A percentile compares a stretch with the other conserved stretches of the same genome.
These are phyloP conservation scores for Tylopilus vinaceipallidus DNA, from an alignment of 768 basidiomycete genomes.

Conservation along the genomic window DNA sequence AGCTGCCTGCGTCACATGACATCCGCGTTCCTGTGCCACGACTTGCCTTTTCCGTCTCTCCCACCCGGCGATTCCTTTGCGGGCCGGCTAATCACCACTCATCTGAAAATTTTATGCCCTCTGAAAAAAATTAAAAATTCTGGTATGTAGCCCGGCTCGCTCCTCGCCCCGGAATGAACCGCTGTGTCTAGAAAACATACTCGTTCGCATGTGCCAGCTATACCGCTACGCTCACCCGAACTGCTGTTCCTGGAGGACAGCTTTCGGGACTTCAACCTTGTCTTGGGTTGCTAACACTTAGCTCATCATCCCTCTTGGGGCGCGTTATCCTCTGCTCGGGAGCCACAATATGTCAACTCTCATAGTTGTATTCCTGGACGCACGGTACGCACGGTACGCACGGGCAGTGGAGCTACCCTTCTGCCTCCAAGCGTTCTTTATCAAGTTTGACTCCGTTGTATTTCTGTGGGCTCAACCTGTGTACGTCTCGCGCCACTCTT, in stretches of 20 bases:
- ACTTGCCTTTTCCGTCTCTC: slow-evolving; percentile 15
- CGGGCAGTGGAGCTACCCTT: background rate
- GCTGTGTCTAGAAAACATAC: background rate
- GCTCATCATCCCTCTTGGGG: slow-evolving; percentile 15
- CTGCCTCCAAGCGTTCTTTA: slow-evolving; percentile 5
- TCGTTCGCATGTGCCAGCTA: background rate
- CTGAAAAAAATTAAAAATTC: slow-evolving; percentile 10
- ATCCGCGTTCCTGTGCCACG: slow-evolving; percentile 4
- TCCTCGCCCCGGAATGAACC: slow-evolving; percentile 1
- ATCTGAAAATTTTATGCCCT: background rate
- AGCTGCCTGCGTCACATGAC: slow-evolving; percentile 16
- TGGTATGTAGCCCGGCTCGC: slow-evolving; percentile 7
- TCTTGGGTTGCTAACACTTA: slow-evolving; percentile 9
- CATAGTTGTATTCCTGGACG: background rate
- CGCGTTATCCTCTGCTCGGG: background rate
- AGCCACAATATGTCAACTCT: slow-evolving; percentile 4
- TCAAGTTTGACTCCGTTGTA: slow-evolving; percentile 1
- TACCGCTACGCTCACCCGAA: background rate
- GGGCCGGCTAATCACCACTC: slow-evolving; percentile 21
- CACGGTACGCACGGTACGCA: background rate
- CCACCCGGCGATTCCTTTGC: slow-evolving; percentile 14
- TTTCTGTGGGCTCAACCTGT: background rate
- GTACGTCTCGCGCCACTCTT: background rate
- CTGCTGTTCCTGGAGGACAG: slow-evolving; percentile 12
- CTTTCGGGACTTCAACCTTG: slow-evolving; percentile 23